Evolutionary conservation across 495 filamentous ascomycete genomes (phyloP).

Genomic region (Thozetella sp.): DNA sequence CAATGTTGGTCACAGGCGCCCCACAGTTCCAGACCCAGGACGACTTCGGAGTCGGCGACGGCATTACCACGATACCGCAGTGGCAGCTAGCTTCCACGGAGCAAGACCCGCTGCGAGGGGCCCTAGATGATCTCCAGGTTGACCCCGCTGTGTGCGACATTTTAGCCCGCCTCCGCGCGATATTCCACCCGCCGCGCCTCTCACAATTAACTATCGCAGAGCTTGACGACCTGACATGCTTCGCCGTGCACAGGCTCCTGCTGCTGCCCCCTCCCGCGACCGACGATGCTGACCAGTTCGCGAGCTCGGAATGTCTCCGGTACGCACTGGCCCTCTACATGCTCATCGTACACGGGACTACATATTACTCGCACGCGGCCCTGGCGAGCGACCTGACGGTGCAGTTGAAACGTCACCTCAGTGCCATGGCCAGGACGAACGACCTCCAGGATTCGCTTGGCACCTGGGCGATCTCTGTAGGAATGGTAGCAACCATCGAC

Average conservation of each 20-base stretch:
- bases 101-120: conserved; percentile 4
- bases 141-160: conserved; percentile 34
- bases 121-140: conserved; percentile 20
- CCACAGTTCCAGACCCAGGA: conserved; percentile 53
- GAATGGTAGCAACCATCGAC: conserved; percentile 34
- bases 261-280: conserved; percentile 17
- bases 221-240: conserved; percentile 53
- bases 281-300: conserved; percentile 9
- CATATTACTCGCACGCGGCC: conserved; percentile 49
- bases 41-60: conserved; percentile 45
- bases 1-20: conserved; percentile 46
- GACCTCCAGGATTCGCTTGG: conserved; percentile 19
- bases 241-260: conserved; percentile 48
- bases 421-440: conserved; percentile 13
- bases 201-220: conserved; percentile 30
- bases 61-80: conserved; percentile 42
- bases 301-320: conserved; percentile 43
- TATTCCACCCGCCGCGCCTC: conserved; percentile 29
- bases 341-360: conserved; percentile 50
- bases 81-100: conserved; percentile 34
- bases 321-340: conserved; percentile 48
- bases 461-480: conserved; percentile 42
- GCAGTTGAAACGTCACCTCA: conserved; percentile 27
- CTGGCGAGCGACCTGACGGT: conserved; percentile 33
- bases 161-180: conserved; percentile 38